Conservation (phyloP, 768 basidiomycete species). For the Suillus discolor region DNA sequence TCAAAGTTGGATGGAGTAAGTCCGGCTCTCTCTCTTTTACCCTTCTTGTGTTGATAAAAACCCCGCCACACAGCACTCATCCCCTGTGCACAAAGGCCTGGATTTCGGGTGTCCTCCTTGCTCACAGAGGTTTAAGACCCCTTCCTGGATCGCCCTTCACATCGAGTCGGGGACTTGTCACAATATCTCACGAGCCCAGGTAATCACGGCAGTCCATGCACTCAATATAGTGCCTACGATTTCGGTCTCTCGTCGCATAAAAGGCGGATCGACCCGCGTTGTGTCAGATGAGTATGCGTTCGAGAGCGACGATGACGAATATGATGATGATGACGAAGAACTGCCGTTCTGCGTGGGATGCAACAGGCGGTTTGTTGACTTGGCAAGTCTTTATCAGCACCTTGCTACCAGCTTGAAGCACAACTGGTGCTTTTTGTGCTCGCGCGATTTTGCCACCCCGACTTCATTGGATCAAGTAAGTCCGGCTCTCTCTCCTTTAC, state of each 20-base stretch:
- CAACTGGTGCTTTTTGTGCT: conserved; percentile 39
- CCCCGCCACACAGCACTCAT: background rate
- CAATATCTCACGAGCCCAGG: conserved; percentile 37
- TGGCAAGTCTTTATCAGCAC: conserved; percentile 22
- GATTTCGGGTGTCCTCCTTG: conserved; percentile 1
- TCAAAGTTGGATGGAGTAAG: conserved; percentile 33
- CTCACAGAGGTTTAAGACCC: conserved; percentile 10
- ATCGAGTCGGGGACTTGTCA: conserved; percentile 42
- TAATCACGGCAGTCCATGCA: conserved; percentile 37
- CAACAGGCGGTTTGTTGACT: conserved; percentile 23
- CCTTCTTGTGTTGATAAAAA: background rate
- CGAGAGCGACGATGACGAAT: no score
- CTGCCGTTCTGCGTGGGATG: conserved; percentile 24
- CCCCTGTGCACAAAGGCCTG: background rate
- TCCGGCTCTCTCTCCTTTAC: conserved; percentile 22
- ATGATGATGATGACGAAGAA: conserved; percentile 14
- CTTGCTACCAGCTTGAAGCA: conserved; percentile 24
- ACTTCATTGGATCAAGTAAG: conserved; percentile 30
- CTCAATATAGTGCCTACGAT: conserved; percentile 38
- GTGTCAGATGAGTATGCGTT: no score
- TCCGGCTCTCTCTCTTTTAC: conserved; percentile 24
- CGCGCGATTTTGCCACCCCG: conserved; percentile 28
- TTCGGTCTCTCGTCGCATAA: conserved; percentile 34
- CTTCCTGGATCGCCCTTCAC: conserved; percentile 41
- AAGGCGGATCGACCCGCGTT: no score